A percentile compares a stretch with the other conserved stretches of the same genome.
phyloP scores from a whole-genome alignment of 306 rosid species.

The Senna tora region DNA sequence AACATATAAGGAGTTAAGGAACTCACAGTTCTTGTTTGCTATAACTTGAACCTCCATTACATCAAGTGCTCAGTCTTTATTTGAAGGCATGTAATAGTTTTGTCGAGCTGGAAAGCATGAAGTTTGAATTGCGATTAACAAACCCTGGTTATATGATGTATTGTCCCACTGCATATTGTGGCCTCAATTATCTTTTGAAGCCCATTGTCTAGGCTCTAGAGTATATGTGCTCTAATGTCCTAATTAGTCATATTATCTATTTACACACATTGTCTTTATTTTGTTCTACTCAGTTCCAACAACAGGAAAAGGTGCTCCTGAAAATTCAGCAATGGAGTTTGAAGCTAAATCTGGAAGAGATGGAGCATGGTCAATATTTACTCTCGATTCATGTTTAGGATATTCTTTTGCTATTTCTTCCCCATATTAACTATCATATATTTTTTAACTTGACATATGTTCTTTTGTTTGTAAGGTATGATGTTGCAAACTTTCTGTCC shows the following conservation, averaged over 20 bases:
- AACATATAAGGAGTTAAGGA: neutral
- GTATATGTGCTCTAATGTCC: constrained; percentile 17
- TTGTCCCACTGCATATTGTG: neutral
- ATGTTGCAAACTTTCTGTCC: constrained; percentile 80
- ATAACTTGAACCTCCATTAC: constrained; percentile 8
- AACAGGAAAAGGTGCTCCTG: constrained; percentile 62
- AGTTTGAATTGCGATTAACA: constrained; percentile 12
- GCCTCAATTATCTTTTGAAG: neutral
- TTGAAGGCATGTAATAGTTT: constrained; percentile 3
- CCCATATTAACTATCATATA: constrained; percentile 20
- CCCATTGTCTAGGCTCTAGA: constrained; percentile 28
- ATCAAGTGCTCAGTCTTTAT: constrained; percentile 19
- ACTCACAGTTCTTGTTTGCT: neutral
- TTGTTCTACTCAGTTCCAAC: constrained; percentile 59
- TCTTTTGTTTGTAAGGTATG: constrained; percentile 68
- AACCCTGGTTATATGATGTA: neutral
- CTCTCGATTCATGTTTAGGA: constrained; percentile 38
- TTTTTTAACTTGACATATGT: constrained; percentile 25
- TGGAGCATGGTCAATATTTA: constrained; percentile 90
- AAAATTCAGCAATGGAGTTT: constrained; percentile 73
- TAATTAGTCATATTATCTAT: constrained; percentile 28
- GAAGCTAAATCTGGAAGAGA: constrained; percentile 99
- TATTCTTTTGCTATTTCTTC: constrained; percentile 31
- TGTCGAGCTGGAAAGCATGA: constrained; percentile 15
- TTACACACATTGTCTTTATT: constrained; percentile 30